Percentiles rank a stretch among this genome's conserved stretches.
These are phyloP conservation scores for Aspergillus clavatus DNA, from an alignment of 2,329 filamentous ascomycete species.

Conservation along the genomic window DNA sequence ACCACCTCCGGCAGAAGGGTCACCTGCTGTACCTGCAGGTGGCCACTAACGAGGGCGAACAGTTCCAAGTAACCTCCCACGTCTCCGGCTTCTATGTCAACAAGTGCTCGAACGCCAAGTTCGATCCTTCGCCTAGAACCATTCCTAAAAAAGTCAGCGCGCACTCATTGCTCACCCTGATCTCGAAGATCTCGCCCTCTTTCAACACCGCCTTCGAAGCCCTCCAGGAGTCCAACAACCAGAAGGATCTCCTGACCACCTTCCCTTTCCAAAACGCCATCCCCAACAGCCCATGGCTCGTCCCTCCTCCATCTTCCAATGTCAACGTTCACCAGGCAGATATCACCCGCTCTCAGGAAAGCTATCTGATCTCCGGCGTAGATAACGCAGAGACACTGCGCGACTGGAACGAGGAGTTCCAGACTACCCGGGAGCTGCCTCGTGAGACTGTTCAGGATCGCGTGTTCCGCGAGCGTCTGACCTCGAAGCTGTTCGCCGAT, in stretches of 20 bases:
- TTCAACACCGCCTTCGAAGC: slow-evolving; percentile 72
- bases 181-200: slow-evolving; percentile 74
- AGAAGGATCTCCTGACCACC: slow-evolving; percentile 80
- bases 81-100: slow-evolving; percentile 96
- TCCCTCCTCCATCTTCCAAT: slow-evolving; percentile 60
- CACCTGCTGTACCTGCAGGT: slow-evolving; percentile 87
- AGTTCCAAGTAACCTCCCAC: slow-evolving; percentile 87
- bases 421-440: slow-evolving; percentile 89
- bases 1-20: slow-evolving; percentile 82
- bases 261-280: slow-evolving; percentile 96
- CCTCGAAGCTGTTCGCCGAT: slow-evolving; percentile 94
- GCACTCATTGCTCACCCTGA: slow-evolving; percentile 79
- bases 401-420: slow-evolving; percentile 99
- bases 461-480: slow-evolving; percentile 88
- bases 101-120: slow-evolving; percentile 91
- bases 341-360: slow-evolving; percentile 85
- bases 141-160: slow-evolving; percentile 72
- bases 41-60: slow-evolving; percentile 90
- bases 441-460: slow-evolving; percentile 92
- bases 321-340: slow-evolving; percentile 72
- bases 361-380: slow-evolving; percentile 80
- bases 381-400: slow-evolving; percentile 92
- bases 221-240: slow-evolving; percentile 78
- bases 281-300: slow-evolving; percentile 86
- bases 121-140: slow-evolving; percentile 78